A percentile compares a stretch with the other conserved stretches of the same genome.
phyloP scores from a whole-genome alignment of 2,329 filamentous ascomycete species.

The Colletotrichum sp. region DNA sequence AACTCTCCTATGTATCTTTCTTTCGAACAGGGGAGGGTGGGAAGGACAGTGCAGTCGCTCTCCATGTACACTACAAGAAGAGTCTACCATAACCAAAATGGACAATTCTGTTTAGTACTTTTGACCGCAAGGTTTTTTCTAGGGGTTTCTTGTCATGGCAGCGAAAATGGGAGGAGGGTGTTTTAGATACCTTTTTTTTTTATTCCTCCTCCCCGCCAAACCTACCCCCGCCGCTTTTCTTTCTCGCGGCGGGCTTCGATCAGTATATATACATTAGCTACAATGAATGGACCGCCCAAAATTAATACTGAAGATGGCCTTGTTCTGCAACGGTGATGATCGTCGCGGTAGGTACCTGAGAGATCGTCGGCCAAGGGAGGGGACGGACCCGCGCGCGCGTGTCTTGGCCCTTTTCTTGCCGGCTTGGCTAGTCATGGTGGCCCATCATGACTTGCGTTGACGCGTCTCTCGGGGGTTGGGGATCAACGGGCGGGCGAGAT shows the following conservation, averaged over 20 bases:
- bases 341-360: background rate
- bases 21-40: background rate
- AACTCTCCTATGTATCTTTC: background rate
- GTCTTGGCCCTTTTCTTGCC: background rate
- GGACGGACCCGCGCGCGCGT: background rate
- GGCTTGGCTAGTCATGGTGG: background rate
- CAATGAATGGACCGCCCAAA: background rate
- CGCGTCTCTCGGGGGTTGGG: background rate
- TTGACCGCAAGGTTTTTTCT: constrained; percentile 2
- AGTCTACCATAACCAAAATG: background rate
- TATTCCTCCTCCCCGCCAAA: background rate
- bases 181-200: constrained; percentile 5
- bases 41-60: background rate
- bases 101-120: background rate
- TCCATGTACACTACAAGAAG: background rate
- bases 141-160: background rate
- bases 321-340: background rate
- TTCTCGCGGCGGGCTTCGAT: background rate
- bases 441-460: background rate
- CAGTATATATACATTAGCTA: background rate
- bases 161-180: background rate
- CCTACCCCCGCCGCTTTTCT: background rate
- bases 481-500: background rate
- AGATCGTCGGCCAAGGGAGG: background rate
- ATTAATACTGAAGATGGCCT: background rate